Base-by-base conservation (phyloP, 495 filamentous ascomycete species). In the Bryoglossum gracile region DNA sequence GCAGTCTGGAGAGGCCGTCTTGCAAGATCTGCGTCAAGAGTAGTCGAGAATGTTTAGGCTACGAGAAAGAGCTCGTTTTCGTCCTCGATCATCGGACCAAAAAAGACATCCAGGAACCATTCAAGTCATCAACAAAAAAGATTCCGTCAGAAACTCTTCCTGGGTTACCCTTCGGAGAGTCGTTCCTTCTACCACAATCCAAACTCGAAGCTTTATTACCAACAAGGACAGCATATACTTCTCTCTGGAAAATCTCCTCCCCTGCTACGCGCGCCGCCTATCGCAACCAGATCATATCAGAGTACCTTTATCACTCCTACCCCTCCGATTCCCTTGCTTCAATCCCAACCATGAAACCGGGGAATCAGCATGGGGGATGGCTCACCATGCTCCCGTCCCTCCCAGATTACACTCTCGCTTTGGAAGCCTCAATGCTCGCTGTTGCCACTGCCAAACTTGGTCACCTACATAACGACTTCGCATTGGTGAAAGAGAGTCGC, bases 21-120 rank as follows among this genome's bases (percentile, higher is more conserved):
- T 71, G 68, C 48, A 43, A 47, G 11, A 63, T 61, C 36, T 71
- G 68, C 34, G 61, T 61, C 16, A 63, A 62, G 24, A 63, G 63
- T 10, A 62, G 63, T 22, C 62, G 65, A 38, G 26, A 53, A 18
- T 71, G 68, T 55, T 52, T 55, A 14, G 68, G 68, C 4, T 71
- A 71, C 43, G 46, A 63, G 23, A 53, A 58, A 34, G 62, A 67
- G 13, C 53, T 56, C 23, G 53, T 62, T 2, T 71, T 71, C 43
- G 56, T 71, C 11, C 26, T 53, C 8, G 54, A 53, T 33, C n/a
- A 21, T 3, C 40, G 50, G 23, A 53, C 48, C 4, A 19, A 13
- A 10, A 49, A 54, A 11, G 22, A 49, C 21, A 26, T 41, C n/a
- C n/a, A 11, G 11, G 4, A 43, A n/a, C 2, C 2, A 14, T 1